Evolutionary conservation across 208 protist genomes (phyloP).

Genomic region (Leishmania lainsoni): DNA sequence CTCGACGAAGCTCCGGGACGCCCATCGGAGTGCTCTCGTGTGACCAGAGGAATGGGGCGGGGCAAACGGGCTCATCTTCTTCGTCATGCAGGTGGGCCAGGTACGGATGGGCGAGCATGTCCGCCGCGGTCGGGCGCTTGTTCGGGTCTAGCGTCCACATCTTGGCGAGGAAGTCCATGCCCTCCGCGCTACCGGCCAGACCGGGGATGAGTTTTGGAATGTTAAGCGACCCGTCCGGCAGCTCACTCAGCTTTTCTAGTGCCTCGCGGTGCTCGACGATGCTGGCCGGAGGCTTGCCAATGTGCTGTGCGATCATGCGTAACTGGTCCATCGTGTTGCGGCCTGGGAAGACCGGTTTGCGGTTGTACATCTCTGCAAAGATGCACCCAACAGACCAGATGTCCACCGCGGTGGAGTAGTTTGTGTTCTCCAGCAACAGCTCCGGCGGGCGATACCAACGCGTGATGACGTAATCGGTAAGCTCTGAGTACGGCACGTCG

Average conservation of each 20-base stretch:
- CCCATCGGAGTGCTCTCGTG: constrained; percentile 80
- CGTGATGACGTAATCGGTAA: constrained; percentile 94
- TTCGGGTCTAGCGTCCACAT: constrained; percentile 80
- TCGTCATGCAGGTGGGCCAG: constrained; percentile 84
- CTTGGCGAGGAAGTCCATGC: constrained; percentile 79
- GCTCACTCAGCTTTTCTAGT: constrained; percentile 75
- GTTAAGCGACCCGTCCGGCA: constrained; percentile 69
- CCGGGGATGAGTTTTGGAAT: constrained; percentile 73
- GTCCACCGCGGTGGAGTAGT: constrained; percentile 90
- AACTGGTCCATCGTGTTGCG: constrained; percentile 93
- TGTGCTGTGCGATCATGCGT: constrained; percentile 85
- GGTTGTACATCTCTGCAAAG: constrained; percentile 96
- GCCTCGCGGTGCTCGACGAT: constrained; percentile 84
- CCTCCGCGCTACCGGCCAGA: constrained; percentile 58
- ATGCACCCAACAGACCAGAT: constrained; percentile 96
- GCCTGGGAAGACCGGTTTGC: constrained; percentile 88
- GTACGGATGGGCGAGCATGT: constrained; percentile 86
- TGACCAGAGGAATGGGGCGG: constrained; percentile 64
- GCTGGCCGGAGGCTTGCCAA: constrained; percentile 94
- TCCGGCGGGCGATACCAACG: constrained; percentile 95
- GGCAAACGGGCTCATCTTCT: constrained; percentile 77
- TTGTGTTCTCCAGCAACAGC: constrained; percentile 87
- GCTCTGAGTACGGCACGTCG: constrained; percentile 72
- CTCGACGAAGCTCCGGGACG: constrained; percentile 62
- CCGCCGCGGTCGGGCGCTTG: constrained; percentile 74